Evolutionary conservation across 1,284 basidiomycete genomes (phyloP), one percentile per base, ranked within the genome.

Genomic region (Rhodotorula mucilaginosa): DNA sequence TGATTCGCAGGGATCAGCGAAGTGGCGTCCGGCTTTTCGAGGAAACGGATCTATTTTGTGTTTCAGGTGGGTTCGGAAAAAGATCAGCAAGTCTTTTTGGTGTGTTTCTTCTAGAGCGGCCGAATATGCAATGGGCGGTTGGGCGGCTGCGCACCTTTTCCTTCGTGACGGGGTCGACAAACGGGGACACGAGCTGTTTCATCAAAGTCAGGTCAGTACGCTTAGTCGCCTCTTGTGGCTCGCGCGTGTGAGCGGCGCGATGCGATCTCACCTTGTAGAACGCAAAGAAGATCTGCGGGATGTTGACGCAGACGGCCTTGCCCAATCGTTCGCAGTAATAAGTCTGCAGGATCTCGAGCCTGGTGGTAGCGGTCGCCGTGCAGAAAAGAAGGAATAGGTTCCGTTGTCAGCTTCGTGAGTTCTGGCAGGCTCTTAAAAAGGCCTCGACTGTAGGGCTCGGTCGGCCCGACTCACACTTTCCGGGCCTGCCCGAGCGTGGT

Each of bases 101-200:
- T 10, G 2, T 2, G 13, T n/a, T 15, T 0, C 8, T 51, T 51
- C 59, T 1, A 39, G 39, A 39, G 39, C 39, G 39, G 39, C 1
- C 39, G 39, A 7, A 34, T 34, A 34, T 34, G 4, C 34, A 34
- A 34, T 7, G 34, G 34, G 39, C 39, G 39, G 16, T 31, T 16
- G 23, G 16, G 10, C 3, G 12, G 60, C 67, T 68, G 39, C 74
- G 65, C 76, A 81, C 68, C 78, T 79, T 79, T 73, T 79, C 77
- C 78, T 81, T 81, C 31, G 81, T 82, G 7, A 81, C 77, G 2
- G 81, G 81, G 72, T 82, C 81, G 66, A 82, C 81, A 69, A 82
- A 82, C 5, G 80, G 79, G 26, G 78, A 76, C 63, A 82, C 79
- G 64, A 81, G 80, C 72, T 78, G 26, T 26, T 26, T 26, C 26